These are phyloP conservation scores for Cutaneotrichosporon sp. DNA, from an alignment of 1,284 basidiomycete species.

Conservation along the genomic window DNA sequence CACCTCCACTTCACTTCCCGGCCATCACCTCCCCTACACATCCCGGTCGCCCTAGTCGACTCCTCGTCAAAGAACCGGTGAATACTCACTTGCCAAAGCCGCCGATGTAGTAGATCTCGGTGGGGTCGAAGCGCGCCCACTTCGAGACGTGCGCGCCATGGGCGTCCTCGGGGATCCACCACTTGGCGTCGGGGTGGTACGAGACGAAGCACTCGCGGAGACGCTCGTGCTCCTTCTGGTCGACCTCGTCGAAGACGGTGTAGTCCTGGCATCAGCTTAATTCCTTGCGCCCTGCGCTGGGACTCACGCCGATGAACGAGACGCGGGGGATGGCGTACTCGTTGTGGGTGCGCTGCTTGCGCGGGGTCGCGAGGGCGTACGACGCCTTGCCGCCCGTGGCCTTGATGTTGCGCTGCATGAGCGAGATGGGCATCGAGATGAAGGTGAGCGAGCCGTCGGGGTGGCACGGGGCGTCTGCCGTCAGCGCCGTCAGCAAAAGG, in stretches of 20 bases:
- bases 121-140: conserved; percentile 44
- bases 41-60: too few relatives aligned
- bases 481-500: neutral
- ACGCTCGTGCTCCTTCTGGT: conserved; percentile 24
- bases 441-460: conserved; percentile 64
- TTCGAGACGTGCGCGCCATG: conserved; percentile 42
- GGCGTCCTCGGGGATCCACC: conserved; percentile 44
- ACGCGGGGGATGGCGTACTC: conserved; percentile 56
- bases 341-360: conserved; percentile 49
- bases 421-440: conserved; percentile 65
- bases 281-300: neutral
- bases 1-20: neutral
- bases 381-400: conserved; percentile 58
- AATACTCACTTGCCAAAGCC: conserved; percentile 65
- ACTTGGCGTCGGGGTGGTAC: conserved; percentile 50
- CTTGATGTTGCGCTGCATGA: conserved; percentile 63
- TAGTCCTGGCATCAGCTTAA: conserved; percentile 37
- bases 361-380: conserved; percentile 58
- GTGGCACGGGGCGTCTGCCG: conserved; percentile 58
- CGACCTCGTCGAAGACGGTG: conserved; percentile 36
- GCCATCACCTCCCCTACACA: too few relatives aligned
- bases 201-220: conserved; percentile 38
- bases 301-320: conserved; percentile 60
- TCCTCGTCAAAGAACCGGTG: too few relatives aligned
- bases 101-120: conserved; percentile 64